Percentiles rank a stretch among this genome's conserved stretches.
Evolutionary conservation across 768 basidiomycete genomes (phyloP).

Genomic region (Pleurotus citrinopileatus): DNA sequence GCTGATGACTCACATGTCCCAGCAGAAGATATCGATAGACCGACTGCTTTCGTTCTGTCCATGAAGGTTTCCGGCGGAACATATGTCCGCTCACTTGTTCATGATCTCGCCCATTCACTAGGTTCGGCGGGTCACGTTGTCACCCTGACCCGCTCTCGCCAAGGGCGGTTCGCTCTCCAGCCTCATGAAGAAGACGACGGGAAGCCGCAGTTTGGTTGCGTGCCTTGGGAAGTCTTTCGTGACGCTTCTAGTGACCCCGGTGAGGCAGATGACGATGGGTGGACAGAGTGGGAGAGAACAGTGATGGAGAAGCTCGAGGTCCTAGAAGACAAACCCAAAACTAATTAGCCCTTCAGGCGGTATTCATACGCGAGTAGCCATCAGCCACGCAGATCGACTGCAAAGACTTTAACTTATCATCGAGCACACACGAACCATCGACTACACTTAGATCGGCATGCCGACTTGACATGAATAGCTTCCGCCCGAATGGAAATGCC

Average conservation of each 20-base stretch:
- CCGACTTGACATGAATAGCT: too few species aligned
- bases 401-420: not conserved
- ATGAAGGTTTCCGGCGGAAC: constrained; percentile 97
- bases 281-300: constrained; percentile 79
- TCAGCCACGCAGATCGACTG: not conserved
- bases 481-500: too few species aligned
- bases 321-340: constrained; percentile 31
- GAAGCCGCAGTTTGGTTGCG: constrained; percentile 37
- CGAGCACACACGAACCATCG: not conserved
- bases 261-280: constrained; percentile 64
- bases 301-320: constrained; percentile 67
- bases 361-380: not conserved
- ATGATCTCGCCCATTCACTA: constrained; percentile 83
- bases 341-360: not conserved
- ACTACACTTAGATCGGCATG: too few species aligned
- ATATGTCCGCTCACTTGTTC: constrained; percentile 93
- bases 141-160: constrained; percentile 82
- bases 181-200: constrained; percentile 44
- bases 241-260: constrained; percentile 52
- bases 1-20: constrained; percentile 34
- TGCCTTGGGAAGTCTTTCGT: constrained; percentile 75
- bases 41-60: constrained; percentile 79
- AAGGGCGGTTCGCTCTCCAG: constrained; percentile 73
- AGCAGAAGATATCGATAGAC: constrained; percentile 33
- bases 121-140: constrained; percentile 94